These are phyloP conservation scores for Syncephalastrum monosporum DNA, from an alignment of 371 early-diverging fungal genomes.

Conservation along the genomic window DNA sequence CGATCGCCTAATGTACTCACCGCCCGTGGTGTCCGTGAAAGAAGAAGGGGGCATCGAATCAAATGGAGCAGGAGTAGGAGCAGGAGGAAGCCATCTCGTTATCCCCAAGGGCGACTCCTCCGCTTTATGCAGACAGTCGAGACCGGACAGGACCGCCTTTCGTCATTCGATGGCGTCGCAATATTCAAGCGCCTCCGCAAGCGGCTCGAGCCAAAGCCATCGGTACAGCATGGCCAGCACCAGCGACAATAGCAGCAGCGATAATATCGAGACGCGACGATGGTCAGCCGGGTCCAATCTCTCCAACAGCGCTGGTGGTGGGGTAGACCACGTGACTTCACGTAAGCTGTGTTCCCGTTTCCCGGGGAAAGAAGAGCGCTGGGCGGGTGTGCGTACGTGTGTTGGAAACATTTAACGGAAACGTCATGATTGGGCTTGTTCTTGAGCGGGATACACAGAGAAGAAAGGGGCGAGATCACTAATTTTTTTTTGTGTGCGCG, in stretches of 20 bases:
- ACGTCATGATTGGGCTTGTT: constrained; percentile 12
- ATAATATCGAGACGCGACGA: constrained; percentile 19
- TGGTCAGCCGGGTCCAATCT: constrained; percentile 21
- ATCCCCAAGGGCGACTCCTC: constrained; percentile 13
- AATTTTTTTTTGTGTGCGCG: constrained; percentile 6
- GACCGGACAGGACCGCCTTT: constrained; percentile 19
- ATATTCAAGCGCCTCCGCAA: constrained; percentile 29
- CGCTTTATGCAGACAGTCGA: constrained; percentile 5
- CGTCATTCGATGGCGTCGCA: constrained; percentile 38
- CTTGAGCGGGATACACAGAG: constrained; percentile 9
- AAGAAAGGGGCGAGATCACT: constrained; percentile 7
- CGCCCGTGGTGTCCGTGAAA: constrained; percentile 12
- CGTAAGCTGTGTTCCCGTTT: constrained; percentile 17
- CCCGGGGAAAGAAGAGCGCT: background rate
- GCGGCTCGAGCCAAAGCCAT: constrained; percentile 27
- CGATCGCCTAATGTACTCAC: constrained; percentile 7
- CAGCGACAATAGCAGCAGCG: constrained; percentile 15
- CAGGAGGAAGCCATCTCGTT: background rate
- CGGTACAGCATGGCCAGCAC: constrained; percentile 30
- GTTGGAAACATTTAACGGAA: background rate
- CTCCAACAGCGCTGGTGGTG: background rate
- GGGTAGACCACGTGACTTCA: constrained; percentile 21
- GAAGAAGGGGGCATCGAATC: background rate
- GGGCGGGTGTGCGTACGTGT: no score
- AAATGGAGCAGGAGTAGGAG: constrained; percentile 2